phyloP scores from a whole-genome alignment of 192 early-diverging fungal genomes.

The Nowakowskiella sp. region DNA sequence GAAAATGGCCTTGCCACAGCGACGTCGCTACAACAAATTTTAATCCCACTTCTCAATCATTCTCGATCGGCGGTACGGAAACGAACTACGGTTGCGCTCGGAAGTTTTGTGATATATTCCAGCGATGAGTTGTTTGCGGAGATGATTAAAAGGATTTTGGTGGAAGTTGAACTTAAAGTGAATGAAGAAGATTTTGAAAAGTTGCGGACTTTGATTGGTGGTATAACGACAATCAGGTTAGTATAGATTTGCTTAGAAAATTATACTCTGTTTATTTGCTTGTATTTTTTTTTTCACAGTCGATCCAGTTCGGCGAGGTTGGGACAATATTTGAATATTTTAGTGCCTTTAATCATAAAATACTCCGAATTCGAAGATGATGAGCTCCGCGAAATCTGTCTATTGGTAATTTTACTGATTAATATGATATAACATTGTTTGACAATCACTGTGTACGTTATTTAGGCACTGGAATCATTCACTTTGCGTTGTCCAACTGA shows the following conservation, averaged over 20 bases:
- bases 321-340: slow-evolving; percentile 51
- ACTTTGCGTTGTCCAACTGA: slow-evolving; percentile 69
- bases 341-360: slow-evolving; percentile 55
- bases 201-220: slow-evolving; percentile 64
- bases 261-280: background rate
- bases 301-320: slow-evolving; percentile 62
- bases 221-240: slow-evolving; percentile 65
- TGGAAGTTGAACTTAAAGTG: slow-evolving; percentile 41
- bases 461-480: slow-evolving; percentile 62
- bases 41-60: slow-evolving; percentile 63
- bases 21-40: slow-evolving; percentile 49
- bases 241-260: background rate
- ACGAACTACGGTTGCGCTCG: slow-evolving; percentile 61
- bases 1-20: slow-evolving; percentile 6
- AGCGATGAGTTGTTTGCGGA: slow-evolving; percentile 65
- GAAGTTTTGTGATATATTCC: slow-evolving; percentile 55
- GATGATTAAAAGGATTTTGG: slow-evolving; percentile 45
- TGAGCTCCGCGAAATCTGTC: slow-evolving; percentile 72
- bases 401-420: slow-evolving; percentile 39
- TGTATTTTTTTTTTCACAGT: slow-evolving; percentile 33
- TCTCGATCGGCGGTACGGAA: slow-evolving; percentile 69
- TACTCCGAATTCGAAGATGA: slow-evolving; percentile 61
- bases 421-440: slow-evolving; percentile 4
- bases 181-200: slow-evolving; percentile 52
- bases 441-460: background rate